Conservation (phyloP, 345 rosid species). For the Hevea brasiliensis region DNA sequence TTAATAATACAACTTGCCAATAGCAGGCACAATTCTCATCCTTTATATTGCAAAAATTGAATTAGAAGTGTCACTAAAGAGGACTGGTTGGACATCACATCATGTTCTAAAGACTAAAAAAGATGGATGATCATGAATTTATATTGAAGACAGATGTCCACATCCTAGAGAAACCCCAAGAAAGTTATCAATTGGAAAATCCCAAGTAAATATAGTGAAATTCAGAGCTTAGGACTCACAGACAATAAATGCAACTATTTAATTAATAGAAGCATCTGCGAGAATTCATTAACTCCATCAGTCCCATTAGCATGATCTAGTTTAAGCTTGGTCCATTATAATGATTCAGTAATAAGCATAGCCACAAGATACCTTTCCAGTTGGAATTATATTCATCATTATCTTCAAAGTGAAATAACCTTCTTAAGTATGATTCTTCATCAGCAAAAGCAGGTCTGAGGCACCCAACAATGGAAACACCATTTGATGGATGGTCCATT, state of each 20-base stretch:
- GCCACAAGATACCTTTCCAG: constrained; percentile 55
- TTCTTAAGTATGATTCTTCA: constrained; percentile 73
- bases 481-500: constrained; percentile 86
- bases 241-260: neutral
- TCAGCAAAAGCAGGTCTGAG: constrained; percentile 78
- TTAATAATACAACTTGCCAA: neutral
- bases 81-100: neutral
- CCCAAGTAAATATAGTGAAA: neutral
- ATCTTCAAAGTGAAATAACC: constrained; percentile 56
- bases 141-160: neutral
- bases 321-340: neutral
- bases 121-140: neutral
- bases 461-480: constrained; percentile 81
- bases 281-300: neutral
- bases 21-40: neutral
- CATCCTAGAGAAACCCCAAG: neutral
- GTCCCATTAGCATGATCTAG: constrained; percentile 1
- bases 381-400: constrained; percentile 54
- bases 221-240: neutral
- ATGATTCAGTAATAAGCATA: constrained; percentile 1
- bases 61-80: neutral
- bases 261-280: neutral
- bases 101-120: too few relatives aligned
- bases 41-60: neutral
- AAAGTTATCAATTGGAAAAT: neutral